These are phyloP conservation scores for Porodaedalea pini DNA, from an alignment of 1,284 basidiomycete genomes.

Conservation along the genomic window DNA sequence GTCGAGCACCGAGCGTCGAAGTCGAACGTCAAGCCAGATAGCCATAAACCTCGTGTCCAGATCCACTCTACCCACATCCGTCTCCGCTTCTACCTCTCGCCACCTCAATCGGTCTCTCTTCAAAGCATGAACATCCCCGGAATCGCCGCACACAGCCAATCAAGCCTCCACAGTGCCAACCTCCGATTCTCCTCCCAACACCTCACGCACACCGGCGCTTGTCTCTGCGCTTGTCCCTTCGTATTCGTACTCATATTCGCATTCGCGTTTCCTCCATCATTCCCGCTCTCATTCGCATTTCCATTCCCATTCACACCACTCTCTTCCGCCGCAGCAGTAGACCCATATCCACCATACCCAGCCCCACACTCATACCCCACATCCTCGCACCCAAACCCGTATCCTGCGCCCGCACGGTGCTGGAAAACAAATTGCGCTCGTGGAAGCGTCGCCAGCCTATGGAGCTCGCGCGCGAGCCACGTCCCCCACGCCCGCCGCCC, in stretches of 20 bases:
- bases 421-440: neutral
- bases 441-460: constrained; percentile 21
- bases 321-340: neutral
- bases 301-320: neutral
- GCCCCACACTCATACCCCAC: neutral
- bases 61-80: too few relatives aligned
- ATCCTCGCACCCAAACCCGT: neutral
- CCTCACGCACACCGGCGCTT: constrained; percentile 5
- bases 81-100: too few relatives aligned
- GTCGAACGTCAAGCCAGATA: too few relatives aligned
- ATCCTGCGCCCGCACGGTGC: neutral
- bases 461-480: constrained; percentile 30
- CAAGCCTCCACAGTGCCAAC: constrained; percentile 17
- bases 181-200: constrained; percentile 18
- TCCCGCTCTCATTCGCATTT: neutral
- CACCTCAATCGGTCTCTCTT: too few relatives aligned
- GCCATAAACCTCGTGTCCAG: too few relatives aligned
- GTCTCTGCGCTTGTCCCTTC: neutral
- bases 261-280: neutral
- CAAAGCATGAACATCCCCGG: constrained; percentile 15
- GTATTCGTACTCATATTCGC: neutral
- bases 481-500: constrained; percentile 24
- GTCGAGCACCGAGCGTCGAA: too few relatives aligned
- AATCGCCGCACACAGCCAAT: constrained; percentile 17
- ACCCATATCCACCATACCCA: neutral